These are phyloP conservation scores for Sugiyamaella valdiviana DNA, from an alignment of 805 yeast genomes.

Conservation along the genomic window DNA sequence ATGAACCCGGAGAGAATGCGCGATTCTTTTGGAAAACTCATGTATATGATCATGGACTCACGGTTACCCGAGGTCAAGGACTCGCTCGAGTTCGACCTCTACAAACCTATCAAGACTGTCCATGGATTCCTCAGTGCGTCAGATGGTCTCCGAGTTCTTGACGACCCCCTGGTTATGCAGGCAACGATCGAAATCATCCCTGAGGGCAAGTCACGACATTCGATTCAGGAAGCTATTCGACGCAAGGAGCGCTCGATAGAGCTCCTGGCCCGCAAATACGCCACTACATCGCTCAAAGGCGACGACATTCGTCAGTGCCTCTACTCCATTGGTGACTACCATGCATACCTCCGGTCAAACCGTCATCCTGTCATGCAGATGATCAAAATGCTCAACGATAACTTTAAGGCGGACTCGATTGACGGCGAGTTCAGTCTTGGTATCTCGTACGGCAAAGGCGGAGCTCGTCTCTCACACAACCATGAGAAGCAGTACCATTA, in stretches of 20 bases:
- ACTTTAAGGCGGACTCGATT: conserved; percentile 38
- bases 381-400: conserved; percentile 44
- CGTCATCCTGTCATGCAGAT: conserved; percentile 61
- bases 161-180: conserved; percentile 51
- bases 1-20: conserved; percentile 82
- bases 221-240: conserved; percentile 54
- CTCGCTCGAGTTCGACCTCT: conserved; percentile 69
- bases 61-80: conserved; percentile 62
- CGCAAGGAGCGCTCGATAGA: conserved; percentile 68
- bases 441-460: conserved; percentile 58
- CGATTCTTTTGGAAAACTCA: conserved; percentile 69
- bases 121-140: conserved; percentile 40
- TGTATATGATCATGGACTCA: conserved; percentile 84
- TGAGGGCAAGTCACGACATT: conserved; percentile 46
- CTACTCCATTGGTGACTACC: conserved; percentile 75
- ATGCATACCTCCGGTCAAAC: conserved; percentile 63
- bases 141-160: conserved; percentile 38
- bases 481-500: conserved; percentile 69
- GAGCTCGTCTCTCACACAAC: conserved; percentile 67
- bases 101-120: conserved; percentile 66
- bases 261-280: conserved; percentile 36
- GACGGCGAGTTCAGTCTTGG: conserved; percentile 45
- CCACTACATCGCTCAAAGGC: conserved; percentile 31
- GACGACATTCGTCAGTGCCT: conserved; percentile 67
- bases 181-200: conserved; percentile 68